Conservation (phyloP, 495 filamentous ascomycete genomes). For the Penicillium riverlandense region DNA sequence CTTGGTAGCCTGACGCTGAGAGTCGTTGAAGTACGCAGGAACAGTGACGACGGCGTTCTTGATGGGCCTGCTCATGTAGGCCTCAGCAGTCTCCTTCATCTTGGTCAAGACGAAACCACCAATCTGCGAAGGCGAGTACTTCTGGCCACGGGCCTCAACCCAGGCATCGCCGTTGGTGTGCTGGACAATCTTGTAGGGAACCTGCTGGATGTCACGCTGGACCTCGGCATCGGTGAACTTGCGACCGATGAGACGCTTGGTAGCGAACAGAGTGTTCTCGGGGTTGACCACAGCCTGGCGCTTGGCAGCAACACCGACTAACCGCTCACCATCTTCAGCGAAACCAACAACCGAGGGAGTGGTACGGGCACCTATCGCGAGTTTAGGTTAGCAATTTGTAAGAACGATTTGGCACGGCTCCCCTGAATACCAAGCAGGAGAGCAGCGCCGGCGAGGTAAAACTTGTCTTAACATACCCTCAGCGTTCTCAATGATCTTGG, state of each 20-base stretch:
- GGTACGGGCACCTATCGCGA: conserved; percentile 71
- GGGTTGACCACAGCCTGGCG: conserved; percentile 99
- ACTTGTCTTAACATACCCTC: conserved; percentile 59
- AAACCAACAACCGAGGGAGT: conserved; percentile 97
- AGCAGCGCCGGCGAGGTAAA: conserved; percentile 7
- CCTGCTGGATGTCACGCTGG: conserved; percentile 96
- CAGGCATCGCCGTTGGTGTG: conserved; percentile 97
- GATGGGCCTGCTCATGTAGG: conserved; percentile 78
- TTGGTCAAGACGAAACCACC: conserved; percentile 95
- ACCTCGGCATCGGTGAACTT: conserved; percentile 96
- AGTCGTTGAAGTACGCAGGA: conserved; percentile 97
- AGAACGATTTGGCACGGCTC: neutral
- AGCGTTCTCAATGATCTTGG: conserved; percentile 95
- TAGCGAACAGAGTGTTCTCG: conserved; percentile 98
- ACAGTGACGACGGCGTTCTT: conserved; percentile 97
- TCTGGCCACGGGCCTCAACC: conserved; percentile 92
- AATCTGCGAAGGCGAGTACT: conserved; percentile 97
- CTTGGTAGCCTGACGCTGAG: conserved; percentile 95
- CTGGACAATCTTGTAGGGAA: conserved; percentile 98
- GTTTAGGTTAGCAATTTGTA: conserved; percentile 9
- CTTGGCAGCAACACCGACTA: conserved; percentile 98
- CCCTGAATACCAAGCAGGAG: neutral
- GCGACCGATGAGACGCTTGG: conserved; percentile 97
- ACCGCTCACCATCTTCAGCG: conserved; percentile 91
- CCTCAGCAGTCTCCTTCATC: conserved; percentile 98